Conservation (phyloP, 2,329 filamentous ascomycete genomes). For the Lachnellula occidentalis region DNA sequence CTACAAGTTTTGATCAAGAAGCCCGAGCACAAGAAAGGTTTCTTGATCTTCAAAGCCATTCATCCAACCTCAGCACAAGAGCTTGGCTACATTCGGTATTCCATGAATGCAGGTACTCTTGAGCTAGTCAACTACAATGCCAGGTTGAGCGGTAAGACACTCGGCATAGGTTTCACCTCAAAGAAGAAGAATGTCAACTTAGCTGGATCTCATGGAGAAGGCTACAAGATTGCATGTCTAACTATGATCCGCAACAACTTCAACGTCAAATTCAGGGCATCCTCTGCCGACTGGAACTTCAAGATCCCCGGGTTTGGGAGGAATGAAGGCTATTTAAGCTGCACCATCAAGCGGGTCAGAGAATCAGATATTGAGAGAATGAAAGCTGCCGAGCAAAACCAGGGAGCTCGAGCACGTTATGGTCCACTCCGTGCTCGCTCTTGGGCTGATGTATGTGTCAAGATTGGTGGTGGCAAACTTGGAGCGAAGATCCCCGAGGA, state of each 20-base stretch:
- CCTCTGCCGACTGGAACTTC: slow-evolving; percentile 22
- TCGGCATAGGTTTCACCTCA: slow-evolving; percentile 12
- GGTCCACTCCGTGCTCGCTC: no score
- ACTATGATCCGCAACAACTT: slow-evolving; percentile 23
- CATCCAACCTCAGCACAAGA: not conserved
- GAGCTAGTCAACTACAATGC: slow-evolving; percentile 26
- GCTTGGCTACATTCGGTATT: slow-evolving; percentile 14
- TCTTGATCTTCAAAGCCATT: not conserved
- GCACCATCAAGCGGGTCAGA: not conserved
- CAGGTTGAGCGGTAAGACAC: slow-evolving; percentile 8
- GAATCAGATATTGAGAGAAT: not conserved
- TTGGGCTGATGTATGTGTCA: no score
- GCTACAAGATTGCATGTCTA: slow-evolving; percentile 27
- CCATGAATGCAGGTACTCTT: slow-evolving; percentile 14
- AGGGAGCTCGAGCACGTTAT: no score
- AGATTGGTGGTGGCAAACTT: no score
- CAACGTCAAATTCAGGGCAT: slow-evolving; percentile 15
- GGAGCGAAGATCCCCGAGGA: no score
- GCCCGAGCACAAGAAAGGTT: not conserved
- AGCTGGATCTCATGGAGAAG: slow-evolving; percentile 28
- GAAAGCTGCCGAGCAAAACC: not conserved
- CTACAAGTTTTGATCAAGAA: not conserved
- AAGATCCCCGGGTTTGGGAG: slow-evolving; percentile 2
- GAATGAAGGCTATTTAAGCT: slow-evolving; percentile 11
- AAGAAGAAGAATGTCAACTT: slow-evolving; percentile 12